Evolutionary conservation across 2,329 filamentous ascomycete species (phyloP), one percentile per base, ranked within the genome.

Genomic region (Rhynchosporium graminicola): DNA sequence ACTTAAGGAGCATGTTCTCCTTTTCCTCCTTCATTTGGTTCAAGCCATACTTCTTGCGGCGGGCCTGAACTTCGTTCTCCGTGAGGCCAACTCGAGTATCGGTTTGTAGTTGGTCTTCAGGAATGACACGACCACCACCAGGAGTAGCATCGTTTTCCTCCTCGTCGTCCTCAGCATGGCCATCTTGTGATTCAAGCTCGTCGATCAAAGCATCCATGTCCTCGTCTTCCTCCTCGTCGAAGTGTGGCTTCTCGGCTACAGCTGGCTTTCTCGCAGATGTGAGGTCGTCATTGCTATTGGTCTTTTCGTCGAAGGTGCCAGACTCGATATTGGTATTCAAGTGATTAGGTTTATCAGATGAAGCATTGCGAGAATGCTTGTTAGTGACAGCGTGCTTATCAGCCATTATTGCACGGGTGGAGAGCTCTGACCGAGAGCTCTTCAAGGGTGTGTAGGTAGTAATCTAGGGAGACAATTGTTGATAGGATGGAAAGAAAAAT

Each of bases 1-100:
- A 96, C 81, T 96, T 95, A 73, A 95, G 82, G 65, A 93, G 77
- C 63, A 92, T 73, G 73, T 93, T 96, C 78, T 92, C 89, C 79
- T 92, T 92, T 80, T 94, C 90, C 79, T 96, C 91, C 78, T 90
- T 92, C 90, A 96, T 92, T 76, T 91, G 87, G 76, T 97, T 96
- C 74, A 90, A 81, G 76, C 92, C 92, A 75, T 87, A 91, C 76
- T 90, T 91, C 79, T 85, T 87, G 63, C 87, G 83, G 57, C 80
- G 79, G 57, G 79, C 73, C 38, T 78, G 65, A 57, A 92, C 90
- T 78, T 96, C 89, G 50, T 80, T 76, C 63, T 89, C 84, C 13
- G 86, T 91, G 8, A 96, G 82, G 82, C 92, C 90, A 26, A 82
- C 78, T 52, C 84, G 83, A 61, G 85, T 87, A 73, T 93, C 87